phyloP scores from a whole-genome alignment of 495 filamentous ascomycete species.

The Terfezia claveryi region DNA sequence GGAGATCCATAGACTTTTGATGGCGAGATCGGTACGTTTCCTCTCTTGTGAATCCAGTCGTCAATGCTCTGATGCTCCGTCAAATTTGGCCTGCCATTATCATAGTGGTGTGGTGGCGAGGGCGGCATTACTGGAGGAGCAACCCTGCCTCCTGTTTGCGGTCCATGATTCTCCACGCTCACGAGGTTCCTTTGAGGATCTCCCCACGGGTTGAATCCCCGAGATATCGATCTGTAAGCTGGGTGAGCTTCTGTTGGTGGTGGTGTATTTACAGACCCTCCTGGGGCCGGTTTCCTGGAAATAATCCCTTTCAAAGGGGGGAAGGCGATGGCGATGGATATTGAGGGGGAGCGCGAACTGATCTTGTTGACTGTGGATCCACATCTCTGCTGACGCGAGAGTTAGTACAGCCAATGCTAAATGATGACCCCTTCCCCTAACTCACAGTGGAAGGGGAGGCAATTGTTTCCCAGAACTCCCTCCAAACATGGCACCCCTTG shows the following conservation, averaged over 20 bases:
- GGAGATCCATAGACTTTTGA: background rate
- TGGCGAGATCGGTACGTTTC: background rate
- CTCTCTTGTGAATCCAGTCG: background rate
- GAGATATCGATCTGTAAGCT: too few relatives aligned
- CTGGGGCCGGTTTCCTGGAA: background rate
- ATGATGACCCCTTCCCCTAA: too few relatives aligned
- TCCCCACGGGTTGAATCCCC: too few relatives aligned
- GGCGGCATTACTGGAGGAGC: too few relatives aligned
- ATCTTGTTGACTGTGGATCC: background rate
- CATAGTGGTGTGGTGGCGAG: background rate
- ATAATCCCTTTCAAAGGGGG: background rate
- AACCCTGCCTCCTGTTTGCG: too few relatives aligned
- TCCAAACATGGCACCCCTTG: too few relatives aligned
- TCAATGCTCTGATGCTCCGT: background rate
- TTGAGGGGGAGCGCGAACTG: background rate
- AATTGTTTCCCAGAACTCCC: too few relatives aligned
- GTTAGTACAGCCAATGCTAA: too few relatives aligned
- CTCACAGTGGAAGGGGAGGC: too few relatives aligned
- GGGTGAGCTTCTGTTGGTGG: background rate
- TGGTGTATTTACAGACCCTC: background rate
- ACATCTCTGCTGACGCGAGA: too few relatives aligned
- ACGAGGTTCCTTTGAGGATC: too few relatives aligned
- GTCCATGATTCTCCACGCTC: too few relatives aligned
- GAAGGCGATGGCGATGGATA: background rate
- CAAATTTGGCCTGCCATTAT: background rate